A percentile compares a stretch with the other conserved stretches of the same genome.
Evolutionary conservation across 306 rosid genomes (phyloP).

Genomic region (Corylus americana): DNA sequence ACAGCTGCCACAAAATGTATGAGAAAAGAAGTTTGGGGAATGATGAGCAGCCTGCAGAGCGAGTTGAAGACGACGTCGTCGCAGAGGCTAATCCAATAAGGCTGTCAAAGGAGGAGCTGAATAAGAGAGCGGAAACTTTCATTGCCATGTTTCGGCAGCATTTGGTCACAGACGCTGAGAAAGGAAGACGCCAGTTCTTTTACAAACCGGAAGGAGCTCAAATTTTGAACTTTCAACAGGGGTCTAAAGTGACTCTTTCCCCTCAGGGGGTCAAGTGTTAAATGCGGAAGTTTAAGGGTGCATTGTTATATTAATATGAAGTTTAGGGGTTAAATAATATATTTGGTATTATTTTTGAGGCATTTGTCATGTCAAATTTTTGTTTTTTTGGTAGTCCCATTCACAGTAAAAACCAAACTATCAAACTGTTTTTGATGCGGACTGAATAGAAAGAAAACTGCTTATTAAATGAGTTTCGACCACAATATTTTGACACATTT

Average conservation of each 20-base stretch:
- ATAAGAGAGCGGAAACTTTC: conserved; percentile 92
- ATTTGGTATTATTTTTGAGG: neutral
- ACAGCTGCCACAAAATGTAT: conserved; percentile 20
- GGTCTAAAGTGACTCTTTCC: conserved; percentile 21
- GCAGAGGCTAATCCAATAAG: conserved; percentile 29
- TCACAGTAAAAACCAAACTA: neutral
- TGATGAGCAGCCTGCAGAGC: conserved; percentile 18
- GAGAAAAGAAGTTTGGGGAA: conserved; percentile 16
- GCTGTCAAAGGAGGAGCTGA: conserved; percentile 83
- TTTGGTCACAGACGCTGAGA: conserved; percentile 71
- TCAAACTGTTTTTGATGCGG: too few species aligned
- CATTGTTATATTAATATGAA: conserved; percentile 25
- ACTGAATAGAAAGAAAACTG: too few species aligned
- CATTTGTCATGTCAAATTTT: neutral
- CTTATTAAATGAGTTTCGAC: too few species aligned
- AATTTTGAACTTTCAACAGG: conserved; percentile 24
- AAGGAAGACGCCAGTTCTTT: conserved; percentile 14
- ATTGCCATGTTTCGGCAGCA: conserved; percentile 90
- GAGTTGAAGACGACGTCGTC: conserved; percentile 27
- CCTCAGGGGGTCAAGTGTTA: conserved; percentile 35
- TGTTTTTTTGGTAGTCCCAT: neutral
- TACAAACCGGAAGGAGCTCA: conserved; percentile 23
- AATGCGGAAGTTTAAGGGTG: conserved; percentile 29
- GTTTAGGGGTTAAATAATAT: neutral
- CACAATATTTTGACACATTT: too few species aligned